A percentile compares a stretch with the other conserved stretches of the same genome.
Evolutionary conservation across 306 rosid genomes (phyloP).

Genomic region (Cercis canadensis): DNA sequence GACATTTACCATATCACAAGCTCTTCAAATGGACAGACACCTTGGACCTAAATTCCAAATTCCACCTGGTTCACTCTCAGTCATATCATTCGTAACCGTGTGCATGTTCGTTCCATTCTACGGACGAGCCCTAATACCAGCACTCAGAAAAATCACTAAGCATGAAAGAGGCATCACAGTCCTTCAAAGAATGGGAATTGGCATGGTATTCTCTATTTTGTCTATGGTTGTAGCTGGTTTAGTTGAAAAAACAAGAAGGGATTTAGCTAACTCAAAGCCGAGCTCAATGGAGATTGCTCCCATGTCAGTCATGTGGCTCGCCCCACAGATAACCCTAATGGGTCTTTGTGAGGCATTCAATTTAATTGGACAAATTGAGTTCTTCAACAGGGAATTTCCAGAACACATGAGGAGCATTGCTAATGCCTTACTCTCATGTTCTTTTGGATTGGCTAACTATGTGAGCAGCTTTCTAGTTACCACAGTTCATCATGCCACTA

Average conservation of each 20-base stretch:
- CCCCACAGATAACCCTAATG: slow-evolving; percentile 63
- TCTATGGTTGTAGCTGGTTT: slow-evolving; percentile 69
- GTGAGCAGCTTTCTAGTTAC: slow-evolving; percentile 42
- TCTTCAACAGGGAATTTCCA: slow-evolving; percentile 68
- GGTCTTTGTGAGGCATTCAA: slow-evolving; percentile 66
- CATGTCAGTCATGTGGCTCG: slow-evolving; percentile 59
- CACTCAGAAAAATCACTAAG: slow-evolving; percentile 49
- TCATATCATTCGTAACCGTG: slow-evolving; percentile 57
- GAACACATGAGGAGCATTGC: slow-evolving; percentile 74
- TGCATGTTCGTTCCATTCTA: slow-evolving; percentile 63
- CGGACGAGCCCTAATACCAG: slow-evolving; percentile 55
- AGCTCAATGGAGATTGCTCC: slow-evolving; percentile 36
- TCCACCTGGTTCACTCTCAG: slow-evolving; percentile 69
- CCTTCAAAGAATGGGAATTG: slow-evolving; percentile 70
- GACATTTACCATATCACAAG: slow-evolving; percentile 70
- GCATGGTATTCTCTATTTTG: slow-evolving; percentile 54
- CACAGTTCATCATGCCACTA: slow-evolving; percentile 53
- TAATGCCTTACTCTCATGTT: slow-evolving; percentile 53
- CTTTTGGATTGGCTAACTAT: slow-evolving; percentile 56
- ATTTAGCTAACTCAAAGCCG: slow-evolving; percentile 40
- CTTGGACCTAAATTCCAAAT: slow-evolving; percentile 68
- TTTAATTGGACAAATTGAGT: slow-evolving; percentile 59
- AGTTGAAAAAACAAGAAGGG: slow-evolving; percentile 60
- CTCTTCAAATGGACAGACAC: slow-evolving; percentile 72
- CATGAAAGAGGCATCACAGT: slow-evolving; percentile 65